These are phyloP conservation scores for Sugiyamaella novakii DNA, from an alignment of 1,139 yeast species.

Conservation along the genomic window DNA sequence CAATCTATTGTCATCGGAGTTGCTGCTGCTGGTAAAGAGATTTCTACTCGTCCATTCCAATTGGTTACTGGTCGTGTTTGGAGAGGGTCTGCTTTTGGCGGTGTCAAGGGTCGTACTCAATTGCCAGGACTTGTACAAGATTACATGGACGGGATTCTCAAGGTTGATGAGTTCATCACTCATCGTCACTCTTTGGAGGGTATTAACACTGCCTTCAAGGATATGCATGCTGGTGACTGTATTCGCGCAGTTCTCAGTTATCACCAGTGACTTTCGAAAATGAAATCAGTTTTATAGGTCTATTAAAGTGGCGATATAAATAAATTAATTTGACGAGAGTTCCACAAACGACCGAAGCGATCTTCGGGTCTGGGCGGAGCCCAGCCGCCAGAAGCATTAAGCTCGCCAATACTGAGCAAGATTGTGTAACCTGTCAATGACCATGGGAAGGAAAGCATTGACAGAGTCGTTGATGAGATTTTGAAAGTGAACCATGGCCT, in stretches of 20 bases:
- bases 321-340: too few relatives aligned
- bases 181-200: conserved; percentile 77
- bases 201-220: conserved; percentile 89
- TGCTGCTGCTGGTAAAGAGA: conserved; percentile 97
- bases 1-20: conserved; percentile 92
- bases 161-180: conserved; percentile 94
- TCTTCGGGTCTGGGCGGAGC: background rate
- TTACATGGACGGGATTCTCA: conserved; percentile 77
- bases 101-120: conserved; percentile 96
- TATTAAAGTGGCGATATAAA: too few relatives aligned
- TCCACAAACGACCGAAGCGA: too few relatives aligned
- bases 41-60: conserved; percentile 97
- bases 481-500: conserved; percentile 92
- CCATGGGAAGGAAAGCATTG: conserved; percentile 89
- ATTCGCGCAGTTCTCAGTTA: conserved; percentile 77
- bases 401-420: conserved; percentile 98
- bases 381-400: conserved; percentile 37
- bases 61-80: conserved; percentile 98
- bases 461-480: conserved; percentile 92
- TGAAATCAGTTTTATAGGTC: background rate
- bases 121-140: conserved; percentile 88
- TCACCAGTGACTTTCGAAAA: conserved; percentile 8
- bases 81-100: conserved; percentile 99
- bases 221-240: conserved; percentile 92
- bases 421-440: conserved; percentile 91